Evolutionary conservation across 441 rosid genomes (phyloP), one percentile per base, ranked within the genome.

Genomic region (Syzygium syzygioides): DNA sequence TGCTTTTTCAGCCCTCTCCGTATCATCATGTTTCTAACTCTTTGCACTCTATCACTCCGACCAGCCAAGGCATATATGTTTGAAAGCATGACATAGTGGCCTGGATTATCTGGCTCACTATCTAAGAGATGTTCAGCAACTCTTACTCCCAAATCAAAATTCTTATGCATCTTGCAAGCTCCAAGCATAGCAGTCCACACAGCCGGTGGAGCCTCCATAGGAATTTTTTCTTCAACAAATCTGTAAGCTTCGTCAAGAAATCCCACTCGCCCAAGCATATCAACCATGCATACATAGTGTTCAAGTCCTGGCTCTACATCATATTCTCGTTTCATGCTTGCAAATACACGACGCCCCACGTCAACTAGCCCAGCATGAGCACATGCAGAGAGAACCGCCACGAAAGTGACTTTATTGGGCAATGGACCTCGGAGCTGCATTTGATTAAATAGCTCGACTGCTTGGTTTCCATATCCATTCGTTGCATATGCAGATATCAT

Each of bases 151-250:
- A 96, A 95, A 90, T 95, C 95, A 66, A 93, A 93, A 91, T 94
- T 92, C 93, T 94, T 96, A 85, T 98, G 99, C 96, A 96, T 94
- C 95, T 98, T 98, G 91, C 99, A 98, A 68, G 98, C 97, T 88
- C 99, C 99, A 30, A 98, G 97, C 96, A 98, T 94, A 3, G 99
- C 98, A 50, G 97, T 96, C 98, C 97, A 95, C 52, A 97, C 92
- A 28, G 99, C 98, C 7, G 96, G 95, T 84, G 94, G 93, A 76
- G 91, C 92, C 86, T 91, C 92, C 86, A 89, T 55, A 68, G 93
- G 94, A 88, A 92, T 91, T 79, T 89, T 90, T 89, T 94, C 90
- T 50, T 87, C 91, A 87, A 95, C 90, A 56, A 94, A 95, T 18
- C 80, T 88, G 90, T 94, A 94, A 37, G 99, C 98, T 91, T 95